Conservation (phyloP, 2,329 filamentous ascomycete genomes). For the Pestalotiopsis sp. region DNA sequence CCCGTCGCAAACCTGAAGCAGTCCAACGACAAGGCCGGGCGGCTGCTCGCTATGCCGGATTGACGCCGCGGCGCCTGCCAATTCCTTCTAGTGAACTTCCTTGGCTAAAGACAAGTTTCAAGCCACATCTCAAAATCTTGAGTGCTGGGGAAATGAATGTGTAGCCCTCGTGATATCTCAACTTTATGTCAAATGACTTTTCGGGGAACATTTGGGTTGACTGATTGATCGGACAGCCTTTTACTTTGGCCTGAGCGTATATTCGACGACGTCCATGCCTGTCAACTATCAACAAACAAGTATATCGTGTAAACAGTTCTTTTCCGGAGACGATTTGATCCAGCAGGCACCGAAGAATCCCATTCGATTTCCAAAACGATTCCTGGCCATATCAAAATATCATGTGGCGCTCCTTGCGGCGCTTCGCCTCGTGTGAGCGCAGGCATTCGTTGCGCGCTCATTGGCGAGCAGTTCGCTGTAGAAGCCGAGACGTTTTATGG, state of each 20-base stretch:
- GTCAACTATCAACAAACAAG: too few relatives aligned
- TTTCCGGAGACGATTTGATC: too few relatives aligned
- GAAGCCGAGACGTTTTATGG: constrained; percentile 4
- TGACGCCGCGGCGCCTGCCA: not conserved
- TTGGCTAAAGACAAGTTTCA: not conserved
- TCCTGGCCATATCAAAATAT: not conserved
- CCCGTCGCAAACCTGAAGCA: constrained; percentile 10
- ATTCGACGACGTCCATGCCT: too few relatives aligned
- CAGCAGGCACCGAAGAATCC: too few relatives aligned
- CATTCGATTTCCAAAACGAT: too few relatives aligned
- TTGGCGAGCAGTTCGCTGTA: not conserved
- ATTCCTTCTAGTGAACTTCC: not conserved
- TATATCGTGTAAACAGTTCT: too few relatives aligned
- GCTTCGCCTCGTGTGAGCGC: constrained; percentile 3
- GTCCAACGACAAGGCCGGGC: not conserved
- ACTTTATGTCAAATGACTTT: not conserved
- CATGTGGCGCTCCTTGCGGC: not conserved
- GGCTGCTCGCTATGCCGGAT: not conserved
- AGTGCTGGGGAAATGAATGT: not conserved
- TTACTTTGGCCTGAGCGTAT: not conserved
- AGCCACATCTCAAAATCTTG: not conserved
- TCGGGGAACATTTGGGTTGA: not conserved
- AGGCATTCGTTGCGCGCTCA: not conserved
- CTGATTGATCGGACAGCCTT: not conserved
- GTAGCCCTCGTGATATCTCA: not conserved